phyloP scores from a whole-genome alignment of 1,284 basidiomycete species.

The Amylostereum areolatum region DNA sequence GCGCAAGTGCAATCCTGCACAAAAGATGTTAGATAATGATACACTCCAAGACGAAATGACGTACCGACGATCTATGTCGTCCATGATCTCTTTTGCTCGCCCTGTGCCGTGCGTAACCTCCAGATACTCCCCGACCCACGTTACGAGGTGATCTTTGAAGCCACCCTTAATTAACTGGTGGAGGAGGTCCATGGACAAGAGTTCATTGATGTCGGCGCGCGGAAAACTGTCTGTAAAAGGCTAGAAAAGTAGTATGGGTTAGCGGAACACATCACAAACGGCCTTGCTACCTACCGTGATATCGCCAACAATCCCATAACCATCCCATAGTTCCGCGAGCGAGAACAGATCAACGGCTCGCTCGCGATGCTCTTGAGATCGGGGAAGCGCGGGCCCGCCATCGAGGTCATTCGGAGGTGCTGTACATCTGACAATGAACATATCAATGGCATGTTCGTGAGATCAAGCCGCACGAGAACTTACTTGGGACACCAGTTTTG shows the following conservation, averaged over 20 bases:
- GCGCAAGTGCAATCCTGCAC: no score
- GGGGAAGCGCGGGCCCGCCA: no score
- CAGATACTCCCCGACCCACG: conserved; percentile 28
- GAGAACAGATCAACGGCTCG: no score
- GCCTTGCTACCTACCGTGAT: not conserved
- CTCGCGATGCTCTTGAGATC: no score
- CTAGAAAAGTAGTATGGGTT: conserved; percentile 7
- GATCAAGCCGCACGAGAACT: no score
- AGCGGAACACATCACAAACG: not conserved
- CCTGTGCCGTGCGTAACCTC: conserved; percentile 8
- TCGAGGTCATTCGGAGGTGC: no score
- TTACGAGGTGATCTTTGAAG: conserved; percentile 32
- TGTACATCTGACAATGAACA: no score
- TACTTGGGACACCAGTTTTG: no score
- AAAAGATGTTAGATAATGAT: conserved; percentile 3
- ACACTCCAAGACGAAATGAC: conserved; percentile 1
- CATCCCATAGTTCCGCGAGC: conserved; percentile 4
- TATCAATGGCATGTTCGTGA: no score
- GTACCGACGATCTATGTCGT: conserved; percentile 28
- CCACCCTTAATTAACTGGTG: conserved; percentile 33
- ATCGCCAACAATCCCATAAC: not conserved
- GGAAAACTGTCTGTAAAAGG: conserved; percentile 30
- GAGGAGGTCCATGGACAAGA: conserved; percentile 29
- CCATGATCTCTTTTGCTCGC: conserved; percentile 16
- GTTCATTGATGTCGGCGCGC: conserved; percentile 27